phyloP scores from a whole-genome alignment of 768 basidiomycete species.

The Mycena filopes region DNA sequence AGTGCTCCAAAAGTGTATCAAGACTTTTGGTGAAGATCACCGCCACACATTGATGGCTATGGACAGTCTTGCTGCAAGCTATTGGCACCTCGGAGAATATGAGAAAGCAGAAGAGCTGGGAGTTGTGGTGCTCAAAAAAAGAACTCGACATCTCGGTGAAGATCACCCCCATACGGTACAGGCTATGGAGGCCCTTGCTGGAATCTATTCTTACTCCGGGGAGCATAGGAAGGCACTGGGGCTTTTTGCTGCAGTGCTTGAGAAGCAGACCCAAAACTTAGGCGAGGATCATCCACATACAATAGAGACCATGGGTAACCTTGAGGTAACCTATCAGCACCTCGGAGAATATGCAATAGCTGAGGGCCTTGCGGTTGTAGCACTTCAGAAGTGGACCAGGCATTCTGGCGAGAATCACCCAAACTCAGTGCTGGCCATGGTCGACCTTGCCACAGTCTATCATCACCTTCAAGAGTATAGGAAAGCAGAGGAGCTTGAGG shows the following conservation, averaged over 20 bases:
- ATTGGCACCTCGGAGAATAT: not conserved
- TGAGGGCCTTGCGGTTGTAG: not conserved
- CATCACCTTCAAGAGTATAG: not conserved
- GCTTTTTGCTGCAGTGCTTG: too few relatives aligned
- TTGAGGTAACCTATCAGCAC: not conserved
- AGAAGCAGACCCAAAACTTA: not conserved
- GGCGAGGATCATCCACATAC: conserved; percentile 6
- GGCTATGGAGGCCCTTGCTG: not conserved
- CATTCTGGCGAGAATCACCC: too few relatives aligned
- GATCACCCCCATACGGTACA: too few relatives aligned
- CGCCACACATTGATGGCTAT: not conserved
- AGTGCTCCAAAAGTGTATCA: too few relatives aligned
- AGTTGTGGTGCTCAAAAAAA: too few relatives aligned
- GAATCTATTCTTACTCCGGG: too few relatives aligned
- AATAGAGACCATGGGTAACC: not conserved
- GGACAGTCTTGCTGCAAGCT: not conserved
- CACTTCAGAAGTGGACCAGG: not conserved
- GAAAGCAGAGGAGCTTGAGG: too few relatives aligned
- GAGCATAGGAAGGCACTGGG: too few relatives aligned
- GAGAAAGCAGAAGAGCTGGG: not conserved
- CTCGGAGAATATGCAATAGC: conserved; percentile 1
- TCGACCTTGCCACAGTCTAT: conserved; percentile 5
- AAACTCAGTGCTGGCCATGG: not conserved
- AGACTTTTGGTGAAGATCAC: not conserved
- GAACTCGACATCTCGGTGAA: too few relatives aligned